Evolutionary conservation across 2,329 filamentous ascomycete genomes (phyloP).

Genomic region (Claviceps quebecensis): DNA sequence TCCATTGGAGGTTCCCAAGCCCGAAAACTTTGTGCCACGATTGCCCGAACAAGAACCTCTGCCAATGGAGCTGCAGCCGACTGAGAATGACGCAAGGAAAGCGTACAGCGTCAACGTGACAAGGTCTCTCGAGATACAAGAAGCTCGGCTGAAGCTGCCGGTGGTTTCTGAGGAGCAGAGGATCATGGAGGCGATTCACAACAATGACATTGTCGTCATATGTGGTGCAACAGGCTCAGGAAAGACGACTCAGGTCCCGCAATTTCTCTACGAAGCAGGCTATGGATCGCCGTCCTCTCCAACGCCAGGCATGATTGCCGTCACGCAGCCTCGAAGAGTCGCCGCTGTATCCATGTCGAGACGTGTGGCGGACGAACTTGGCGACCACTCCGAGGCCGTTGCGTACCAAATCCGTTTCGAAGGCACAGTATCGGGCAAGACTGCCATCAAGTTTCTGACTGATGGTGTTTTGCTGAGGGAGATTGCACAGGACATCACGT

Average conservation of each 20-base stretch:
- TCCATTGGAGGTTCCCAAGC: constrained; percentile 37
- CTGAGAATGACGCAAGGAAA: constrained; percentile 49
- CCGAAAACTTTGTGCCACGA: constrained; percentile 51
- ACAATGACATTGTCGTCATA: constrained; percentile 77
- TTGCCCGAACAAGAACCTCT: constrained; percentile 57
- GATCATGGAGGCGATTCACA: constrained; percentile 95
- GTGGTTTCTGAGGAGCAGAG: constrained; percentile 92
- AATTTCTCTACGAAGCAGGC: constrained; percentile 89
- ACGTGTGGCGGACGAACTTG: constrained; percentile 75
- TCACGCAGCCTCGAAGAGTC: constrained; percentile 89
- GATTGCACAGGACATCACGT: constrained; percentile 73
- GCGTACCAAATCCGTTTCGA: constrained; percentile 95
- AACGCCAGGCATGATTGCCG: constrained; percentile 81
- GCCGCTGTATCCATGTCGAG: constrained; percentile 95
- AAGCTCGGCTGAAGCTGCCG: constrained; percentile 64
- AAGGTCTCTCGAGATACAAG: constrained; percentile 60
- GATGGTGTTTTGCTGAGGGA: constrained; percentile 91
- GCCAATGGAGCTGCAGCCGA: constrained; percentile 50
- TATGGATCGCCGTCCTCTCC: constrained; percentile 68
- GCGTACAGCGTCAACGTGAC: constrained; percentile 61
- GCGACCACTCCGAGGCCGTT: constrained; percentile 60
- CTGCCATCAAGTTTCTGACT: constrained; percentile 96
- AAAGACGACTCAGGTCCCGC: constrained; percentile 94
- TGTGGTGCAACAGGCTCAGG: constrained; percentile 93
- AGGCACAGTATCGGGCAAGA: constrained; percentile 63